phyloP scores from a whole-genome alignment of 2,329 filamentous ascomycete genomes.

The Kalaharituber pfeilii region DNA sequence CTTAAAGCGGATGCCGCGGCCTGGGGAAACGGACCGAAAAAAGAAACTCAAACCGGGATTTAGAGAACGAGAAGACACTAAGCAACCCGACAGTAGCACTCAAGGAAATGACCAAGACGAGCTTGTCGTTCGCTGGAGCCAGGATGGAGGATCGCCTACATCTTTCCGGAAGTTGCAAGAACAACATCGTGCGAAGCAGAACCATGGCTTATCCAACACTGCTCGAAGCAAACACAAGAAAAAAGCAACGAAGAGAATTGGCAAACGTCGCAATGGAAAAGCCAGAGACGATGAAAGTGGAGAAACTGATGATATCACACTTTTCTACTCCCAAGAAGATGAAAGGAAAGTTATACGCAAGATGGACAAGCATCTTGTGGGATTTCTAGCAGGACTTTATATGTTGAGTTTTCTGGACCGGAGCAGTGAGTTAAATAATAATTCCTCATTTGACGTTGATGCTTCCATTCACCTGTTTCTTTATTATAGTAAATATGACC shows the following conservation, averaged over 20 bases:
- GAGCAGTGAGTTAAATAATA: constrained; percentile 57
- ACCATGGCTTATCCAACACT: background rate
- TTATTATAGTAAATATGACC: too few species aligned
- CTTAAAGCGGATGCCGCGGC: background rate
- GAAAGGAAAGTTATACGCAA: constrained; percentile 53
- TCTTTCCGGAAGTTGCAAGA: constrained; percentile 1
- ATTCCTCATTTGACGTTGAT: too few species aligned
- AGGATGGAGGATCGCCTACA: background rate
- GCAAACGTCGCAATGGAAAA: background rate
- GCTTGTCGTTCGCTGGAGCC: background rate
- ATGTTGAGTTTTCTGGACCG: constrained; percentile 73
- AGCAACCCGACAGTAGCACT: too few species aligned
- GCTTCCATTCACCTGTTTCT: too few species aligned
- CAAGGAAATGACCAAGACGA: too few species aligned
- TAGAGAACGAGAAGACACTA: background rate
- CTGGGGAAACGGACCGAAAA: background rate
- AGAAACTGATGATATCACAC: constrained; percentile 3
- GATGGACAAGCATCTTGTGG: constrained; percentile 59
- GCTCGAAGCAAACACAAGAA: background rate
- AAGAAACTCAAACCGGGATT: background rate
- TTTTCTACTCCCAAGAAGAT: constrained; percentile 47
- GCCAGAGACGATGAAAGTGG: background rate
- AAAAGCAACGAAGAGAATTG: background rate
- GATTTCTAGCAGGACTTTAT: constrained; percentile 69
- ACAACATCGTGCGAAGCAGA: background rate